Base-by-base conservation (phyloP, 441 rosid genomes). In the Theobroma grandiflorum region DNA sequence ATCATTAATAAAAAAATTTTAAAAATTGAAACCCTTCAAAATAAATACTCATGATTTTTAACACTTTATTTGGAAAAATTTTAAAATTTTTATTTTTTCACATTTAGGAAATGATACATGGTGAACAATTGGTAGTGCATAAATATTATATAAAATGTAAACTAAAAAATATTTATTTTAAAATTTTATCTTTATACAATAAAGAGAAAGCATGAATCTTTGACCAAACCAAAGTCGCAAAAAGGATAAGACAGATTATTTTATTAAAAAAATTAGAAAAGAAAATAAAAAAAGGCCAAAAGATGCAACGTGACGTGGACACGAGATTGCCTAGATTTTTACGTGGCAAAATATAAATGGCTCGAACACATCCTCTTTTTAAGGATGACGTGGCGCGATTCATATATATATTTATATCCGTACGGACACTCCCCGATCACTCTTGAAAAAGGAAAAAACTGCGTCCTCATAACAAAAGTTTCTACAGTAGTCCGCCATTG, bases 371-470 rank as follows among this genome's bases (percentile, higher is more conserved):
- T 33, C 15, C n/a, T 0, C 11, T 1, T 71, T 71, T 50, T 35
- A n/a, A 33, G 20, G 57, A 71, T 33, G 76, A 72, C 76, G 47
- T 35, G 63, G 76, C 63, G 31, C 22, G 74, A 70, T 31, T 42
- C 37, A 6, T 64, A 64, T 40, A 66, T 66, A 1, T 31, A 2
- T 9, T 8, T 26, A 37, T 40, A 65, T 8, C 26, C 33, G 76
- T 33, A 50, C 63, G 62, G 61, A 18, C 35, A 33, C 47, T 18
- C 6, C 52, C 26, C 26, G 15, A 31, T 52, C 75, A 72, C 16
- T 33, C 2, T 62, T 38, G 42, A 6, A n/a, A 40, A 16, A 43
- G 4, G 8, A 22, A 75, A 62, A 26, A 59, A 42, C 15, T 26
- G 67, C 45, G 33, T 61, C 31, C 57, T 58, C 61, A 45, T 45